A percentile compares a stretch with the other conserved stretches of the same genome.
Conservation (phyloP, 306 rosid genomes). For the Malus orientalis region DNA sequence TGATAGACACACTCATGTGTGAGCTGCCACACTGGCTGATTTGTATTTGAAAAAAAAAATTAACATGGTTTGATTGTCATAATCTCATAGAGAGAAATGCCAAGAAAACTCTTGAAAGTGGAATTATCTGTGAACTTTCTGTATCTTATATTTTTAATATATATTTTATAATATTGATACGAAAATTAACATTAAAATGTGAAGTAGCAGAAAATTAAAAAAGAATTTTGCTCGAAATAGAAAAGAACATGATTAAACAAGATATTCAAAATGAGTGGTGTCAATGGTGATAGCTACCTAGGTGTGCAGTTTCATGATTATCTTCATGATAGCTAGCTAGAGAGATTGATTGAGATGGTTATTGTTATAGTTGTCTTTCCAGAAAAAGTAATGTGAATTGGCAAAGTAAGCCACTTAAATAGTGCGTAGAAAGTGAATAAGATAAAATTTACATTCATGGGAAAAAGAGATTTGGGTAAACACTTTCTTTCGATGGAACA, state of each 20-base stretch:
- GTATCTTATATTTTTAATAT: too few species aligned
- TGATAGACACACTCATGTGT: neutral
- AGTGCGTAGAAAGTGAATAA: neutral
- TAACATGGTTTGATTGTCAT: too few species aligned
- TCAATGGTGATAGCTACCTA: neutral
- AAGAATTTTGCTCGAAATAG: accelerated
- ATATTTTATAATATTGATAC: too few species aligned
- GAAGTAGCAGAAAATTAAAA: accelerated
- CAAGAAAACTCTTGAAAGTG: accelerated
- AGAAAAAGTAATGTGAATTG: neutral
- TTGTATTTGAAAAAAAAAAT: neutral
- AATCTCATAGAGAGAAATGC: too few species aligned
- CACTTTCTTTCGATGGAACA: conserved; percentile 1
- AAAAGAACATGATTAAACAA: neutral
- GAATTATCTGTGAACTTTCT: accelerated
- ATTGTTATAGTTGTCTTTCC: neutral
- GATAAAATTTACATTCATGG: neutral
- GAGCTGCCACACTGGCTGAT: neutral
- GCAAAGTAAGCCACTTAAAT: neutral
- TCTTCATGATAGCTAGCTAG: neutral
- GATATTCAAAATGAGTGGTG: neutral
- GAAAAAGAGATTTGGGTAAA: conserved; percentile 1
- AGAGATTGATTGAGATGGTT: neutral
- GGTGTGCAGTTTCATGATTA: neutral
- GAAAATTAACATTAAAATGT: too few species aligned